Evolutionary conservation across 495 filamentous ascomycete species (phyloP).

Genomic region (Acidomyces sp.): DNA sequence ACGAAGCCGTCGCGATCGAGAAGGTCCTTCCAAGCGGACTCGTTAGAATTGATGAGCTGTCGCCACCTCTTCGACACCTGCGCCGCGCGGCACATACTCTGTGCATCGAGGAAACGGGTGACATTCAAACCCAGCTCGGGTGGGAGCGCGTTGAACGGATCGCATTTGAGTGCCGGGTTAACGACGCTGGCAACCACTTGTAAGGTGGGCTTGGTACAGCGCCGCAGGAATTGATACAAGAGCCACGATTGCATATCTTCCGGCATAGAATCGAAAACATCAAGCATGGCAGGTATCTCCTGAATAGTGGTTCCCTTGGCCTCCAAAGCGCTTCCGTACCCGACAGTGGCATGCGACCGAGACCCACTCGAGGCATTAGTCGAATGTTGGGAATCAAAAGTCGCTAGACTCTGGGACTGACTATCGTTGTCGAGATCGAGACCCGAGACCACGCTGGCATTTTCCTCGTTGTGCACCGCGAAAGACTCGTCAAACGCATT

Average conservation of each 20-base stretch:
- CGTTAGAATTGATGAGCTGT: conserved; percentile 75
- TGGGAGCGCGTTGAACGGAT: conserved; percentile 74
- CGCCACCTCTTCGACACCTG: conserved; percentile 94
- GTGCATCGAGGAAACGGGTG: conserved; percentile 70
- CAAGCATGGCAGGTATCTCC: conserved; percentile 72
- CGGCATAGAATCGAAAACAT: conserved; percentile 82
- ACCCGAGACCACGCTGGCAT: conserved; percentile 23
- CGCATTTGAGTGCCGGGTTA: conserved; percentile 91
- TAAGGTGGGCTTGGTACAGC: conserved; percentile 79
- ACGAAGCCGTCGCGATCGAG: conserved; percentile 72
- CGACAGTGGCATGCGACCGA: neutral
- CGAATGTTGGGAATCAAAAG: conserved; percentile 7
- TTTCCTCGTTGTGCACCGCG: conserved; percentile 15
- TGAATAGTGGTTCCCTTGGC: conserved; percentile 36
- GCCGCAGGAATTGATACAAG: conserved; percentile 85
- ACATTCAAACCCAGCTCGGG: conserved; percentile 78
- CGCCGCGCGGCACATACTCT: conserved; percentile 79
- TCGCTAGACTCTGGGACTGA: neutral
- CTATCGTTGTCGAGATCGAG: conserved; percentile 14
- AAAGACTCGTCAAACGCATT: conserved; percentile 18
- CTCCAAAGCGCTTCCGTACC: conserved; percentile 9
- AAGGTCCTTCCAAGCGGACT: conserved; percentile 89
- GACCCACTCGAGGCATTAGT: neutral
- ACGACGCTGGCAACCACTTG: conserved; percentile 86
- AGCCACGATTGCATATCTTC: conserved; percentile 80